Base-by-base conservation (phyloP, 306 rosid species). In the Purshia tridentata region DNA sequence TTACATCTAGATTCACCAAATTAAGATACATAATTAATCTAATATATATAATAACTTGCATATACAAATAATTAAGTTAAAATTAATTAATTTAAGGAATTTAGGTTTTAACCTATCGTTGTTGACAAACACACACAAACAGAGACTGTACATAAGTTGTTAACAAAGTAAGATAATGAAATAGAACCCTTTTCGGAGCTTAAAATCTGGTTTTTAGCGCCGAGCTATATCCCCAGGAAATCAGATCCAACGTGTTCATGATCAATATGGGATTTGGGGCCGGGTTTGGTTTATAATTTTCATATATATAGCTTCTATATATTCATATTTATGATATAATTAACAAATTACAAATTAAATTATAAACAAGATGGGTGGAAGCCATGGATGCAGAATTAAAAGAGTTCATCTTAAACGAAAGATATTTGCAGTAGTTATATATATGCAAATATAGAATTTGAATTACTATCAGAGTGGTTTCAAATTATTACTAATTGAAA, bases 181-280 rank as follows among this genome's bases (percentile, higher is more conserved):
- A 16, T 9, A 20, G 48, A 72, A 57, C 70, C 46, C 8, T 63
- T 72, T 69, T 37, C 46, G 15, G 45, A 35, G 64, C 51, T 55
- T 55, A 72, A 76, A 65, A 66, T 76, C 81, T 67, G 62, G 50
- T 48, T 68, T 73, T 18, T 46, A 20, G 46, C 63, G 59, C 58
- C 37, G 22, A 73, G 61, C 23, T 62, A 45, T 59, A 63, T 78
- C 39, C 46, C 64, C 63, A 63, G n/a, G 14, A 69, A 18, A 70
- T 44, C 84, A 66, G 75, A 76, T 76, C 74, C 81, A 50, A 64
- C n/a, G n/a, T 41, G 35, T 50, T 13, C 67, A 15, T 39, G 35
- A 29, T 29, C 35, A 1, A 14, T 58, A 57, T 60, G 41, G 53
- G 52, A 55, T 60, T 67, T 69, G 45, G 66, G 70, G n/a, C n/a